A percentile compares a stretch with the other conserved stretches of the same genome.
Evolutionary conservation across 768 basidiomycete genomes (phyloP).

Genomic region (Tulasnella calospora): DNA sequence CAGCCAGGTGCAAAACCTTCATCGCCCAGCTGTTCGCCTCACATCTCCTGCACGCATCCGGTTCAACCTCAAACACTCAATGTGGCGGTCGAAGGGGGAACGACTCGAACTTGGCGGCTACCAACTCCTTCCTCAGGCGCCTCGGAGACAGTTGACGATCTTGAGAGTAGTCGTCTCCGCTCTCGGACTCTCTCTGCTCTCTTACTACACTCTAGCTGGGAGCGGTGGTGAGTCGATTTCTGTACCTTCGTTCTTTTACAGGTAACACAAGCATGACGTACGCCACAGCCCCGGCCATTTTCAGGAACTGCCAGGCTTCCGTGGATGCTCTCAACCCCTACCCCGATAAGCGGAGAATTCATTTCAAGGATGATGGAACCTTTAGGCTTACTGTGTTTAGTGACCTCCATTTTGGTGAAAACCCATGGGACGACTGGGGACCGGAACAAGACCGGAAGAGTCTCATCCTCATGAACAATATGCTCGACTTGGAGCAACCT

Average conservation of each 20-base stretch:
- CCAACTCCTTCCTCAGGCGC: neutral
- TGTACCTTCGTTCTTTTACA: too few species aligned
- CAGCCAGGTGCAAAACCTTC: neutral
- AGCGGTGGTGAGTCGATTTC: neutral
- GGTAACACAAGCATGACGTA: neutral
- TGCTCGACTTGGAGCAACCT: conserved; percentile 56
- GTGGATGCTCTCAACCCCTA: conserved; percentile 40
- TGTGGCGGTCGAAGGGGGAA: neutral
- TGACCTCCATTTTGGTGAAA: conserved; percentile 72
- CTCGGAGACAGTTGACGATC: neutral
- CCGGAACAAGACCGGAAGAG: conserved; percentile 64
- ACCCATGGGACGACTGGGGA: conserved; percentile 57
- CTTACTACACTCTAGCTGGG: neutral
- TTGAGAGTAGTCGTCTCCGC: neutral
- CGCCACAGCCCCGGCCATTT: neutral
- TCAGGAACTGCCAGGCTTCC: neutral
- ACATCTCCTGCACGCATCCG: neutral
- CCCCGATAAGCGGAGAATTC: conserved; percentile 47
- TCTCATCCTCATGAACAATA: conserved; percentile 50
- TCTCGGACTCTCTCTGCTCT: neutral
- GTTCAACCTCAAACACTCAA: neutral
- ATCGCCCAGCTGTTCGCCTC: neutral
- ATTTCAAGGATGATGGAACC: conserved; percentile 52
- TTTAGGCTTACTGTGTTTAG: conserved; percentile 73
- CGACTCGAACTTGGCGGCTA: neutral